Evolutionary conservation across 139 green algal genomes (phyloP), one percentile per base, ranked within the genome.

Genomic region (Closterium sp.): DNA sequence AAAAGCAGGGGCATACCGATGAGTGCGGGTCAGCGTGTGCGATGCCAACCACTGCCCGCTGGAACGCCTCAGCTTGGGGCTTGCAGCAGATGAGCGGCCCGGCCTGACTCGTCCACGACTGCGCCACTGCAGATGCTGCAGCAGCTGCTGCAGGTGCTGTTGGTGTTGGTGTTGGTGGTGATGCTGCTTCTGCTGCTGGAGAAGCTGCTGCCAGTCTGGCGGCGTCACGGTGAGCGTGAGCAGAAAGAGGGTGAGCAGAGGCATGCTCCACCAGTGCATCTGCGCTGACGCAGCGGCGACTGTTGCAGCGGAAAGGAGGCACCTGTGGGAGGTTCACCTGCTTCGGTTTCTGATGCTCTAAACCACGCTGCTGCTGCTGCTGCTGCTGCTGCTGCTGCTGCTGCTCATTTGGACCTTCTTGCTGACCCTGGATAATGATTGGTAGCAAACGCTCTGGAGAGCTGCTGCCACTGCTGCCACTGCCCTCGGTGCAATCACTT

Each of bases 71-170:
- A 24, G 91, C 22, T 28, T 93, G 86, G 24, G 91, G 91, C 45
- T 93, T 93, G 84, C 91, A 93, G 87, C 89, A 92, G 28, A 92
- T 45, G 31, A 92, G 70, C 70, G 89, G 9, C 6, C 89, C 89
- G 34, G 24, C 45, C 9, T 70, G 34, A 34, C 62, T 22, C 22
- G 70, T 19, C 89, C 45, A 92, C 85, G 85, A 87, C 38, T 50
- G 38, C 9, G 85, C 24, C 85, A 24, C 28, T 21, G 62, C 62
- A 79, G 62, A 79, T 79, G 62, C 62, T 79, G 62, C 62, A 79
- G 17, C 62, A 27, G 62, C 17, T 24, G 62, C 62, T 79, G 62
- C 62, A 6, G 17, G 13, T 79, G 62, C 9, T 79, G 62, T 50
- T 50, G 38, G 38, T 50, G 2, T 2, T 38, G 32, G 32, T n/a